Conservation (phyloP, 352 stramenopile species). For the Globisporangium apiculatum region DNA sequence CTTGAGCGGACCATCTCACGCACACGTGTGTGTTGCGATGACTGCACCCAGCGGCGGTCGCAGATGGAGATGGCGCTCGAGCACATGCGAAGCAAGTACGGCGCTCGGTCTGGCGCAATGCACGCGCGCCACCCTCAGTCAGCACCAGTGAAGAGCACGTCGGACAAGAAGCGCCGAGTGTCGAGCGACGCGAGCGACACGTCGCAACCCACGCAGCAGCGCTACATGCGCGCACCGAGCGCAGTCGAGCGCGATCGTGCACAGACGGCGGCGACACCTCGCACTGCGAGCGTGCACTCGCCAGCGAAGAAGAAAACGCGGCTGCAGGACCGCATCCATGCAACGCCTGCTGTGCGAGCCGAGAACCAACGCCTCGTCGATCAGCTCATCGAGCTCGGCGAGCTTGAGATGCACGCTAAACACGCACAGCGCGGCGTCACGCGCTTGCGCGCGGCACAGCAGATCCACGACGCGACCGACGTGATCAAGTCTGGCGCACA, state of each 20-base stretch:
- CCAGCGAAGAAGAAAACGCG: conserved; percentile 27
- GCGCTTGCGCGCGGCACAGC: conserved; percentile 52
- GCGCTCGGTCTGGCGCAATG: conserved; percentile 4
- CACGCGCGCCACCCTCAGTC: background rate
- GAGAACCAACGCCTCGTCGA: conserved; percentile 65
- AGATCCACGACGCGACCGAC: conserved; percentile 29
- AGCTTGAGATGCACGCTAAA: conserved; percentile 43
- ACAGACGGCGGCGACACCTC: too few species aligned
- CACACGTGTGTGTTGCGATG: background rate
- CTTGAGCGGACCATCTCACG: background rate
- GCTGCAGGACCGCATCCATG: too few species aligned
- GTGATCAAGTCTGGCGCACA: conserved; percentile 45
- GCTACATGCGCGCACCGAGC: conserved; percentile 4
- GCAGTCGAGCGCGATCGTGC: too few species aligned
- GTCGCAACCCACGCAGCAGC: conserved; percentile 8
- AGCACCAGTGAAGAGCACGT: too few species aligned
- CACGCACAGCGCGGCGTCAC: conserved; percentile 44
- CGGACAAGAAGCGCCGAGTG: background rate
- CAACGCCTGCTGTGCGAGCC: conserved; percentile 15
- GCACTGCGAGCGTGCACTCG: conserved; percentile 8
- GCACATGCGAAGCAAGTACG: conserved; percentile 27
- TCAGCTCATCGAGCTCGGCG: conserved; percentile 42
- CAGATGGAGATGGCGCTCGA: conserved; percentile 42
- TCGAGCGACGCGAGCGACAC: background rate
- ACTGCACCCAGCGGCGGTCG: conserved; percentile 3